Conservation (phyloP, 495 filamentous ascomycete species). For the Neurospora hispaniola region DNA sequence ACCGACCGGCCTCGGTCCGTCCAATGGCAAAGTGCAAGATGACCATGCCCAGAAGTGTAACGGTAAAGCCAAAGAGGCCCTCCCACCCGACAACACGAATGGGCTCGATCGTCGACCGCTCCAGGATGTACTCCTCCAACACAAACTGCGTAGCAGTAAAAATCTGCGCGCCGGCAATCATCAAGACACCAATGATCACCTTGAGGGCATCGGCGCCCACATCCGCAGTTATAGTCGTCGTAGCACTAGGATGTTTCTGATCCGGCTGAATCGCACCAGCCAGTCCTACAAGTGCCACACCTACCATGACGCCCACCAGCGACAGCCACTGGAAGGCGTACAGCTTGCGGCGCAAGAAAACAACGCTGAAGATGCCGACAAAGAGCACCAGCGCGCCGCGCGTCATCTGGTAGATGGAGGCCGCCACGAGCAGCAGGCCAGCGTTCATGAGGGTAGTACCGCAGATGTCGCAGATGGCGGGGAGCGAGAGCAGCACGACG, state of each 20-base stretch:
- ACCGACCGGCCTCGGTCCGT: conserved; percentile 55
- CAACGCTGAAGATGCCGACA: conserved; percentile 86
- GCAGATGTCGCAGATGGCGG: conserved; percentile 85
- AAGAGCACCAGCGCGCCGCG: conserved; percentile 89
- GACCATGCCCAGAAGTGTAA: conserved; percentile 70
- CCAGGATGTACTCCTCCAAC: conserved; percentile 86
- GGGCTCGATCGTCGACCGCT: conserved; percentile 80
- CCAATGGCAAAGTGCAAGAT: conserved; percentile 70
- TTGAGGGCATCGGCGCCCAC: conserved; percentile 49
- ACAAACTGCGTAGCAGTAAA: conserved; percentile 97
- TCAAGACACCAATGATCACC: conserved; percentile 69
- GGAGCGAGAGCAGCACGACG: conserved; percentile 69
- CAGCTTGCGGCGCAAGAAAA: conserved; percentile 72
- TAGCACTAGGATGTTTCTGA: conserved; percentile 33
- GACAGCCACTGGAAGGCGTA: conserved; percentile 81
- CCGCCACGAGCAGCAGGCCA: conserved; percentile 83
- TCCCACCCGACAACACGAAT: conserved; percentile 94
- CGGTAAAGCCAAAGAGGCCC: conserved; percentile 80
- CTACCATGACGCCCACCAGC: conserved; percentile 73
- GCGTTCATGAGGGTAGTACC: conserved; percentile 97
- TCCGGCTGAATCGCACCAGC: conserved; percentile 72
- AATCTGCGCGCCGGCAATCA: conserved; percentile 90
- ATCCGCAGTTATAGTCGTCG: conserved; percentile 9
- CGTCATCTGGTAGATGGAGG: conserved; percentile 98
- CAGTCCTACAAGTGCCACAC: conserved; percentile 82